Base-by-base conservation (phyloP, 2,329 filamentous ascomycete species). In the Lecanicillium sp. region DNA sequence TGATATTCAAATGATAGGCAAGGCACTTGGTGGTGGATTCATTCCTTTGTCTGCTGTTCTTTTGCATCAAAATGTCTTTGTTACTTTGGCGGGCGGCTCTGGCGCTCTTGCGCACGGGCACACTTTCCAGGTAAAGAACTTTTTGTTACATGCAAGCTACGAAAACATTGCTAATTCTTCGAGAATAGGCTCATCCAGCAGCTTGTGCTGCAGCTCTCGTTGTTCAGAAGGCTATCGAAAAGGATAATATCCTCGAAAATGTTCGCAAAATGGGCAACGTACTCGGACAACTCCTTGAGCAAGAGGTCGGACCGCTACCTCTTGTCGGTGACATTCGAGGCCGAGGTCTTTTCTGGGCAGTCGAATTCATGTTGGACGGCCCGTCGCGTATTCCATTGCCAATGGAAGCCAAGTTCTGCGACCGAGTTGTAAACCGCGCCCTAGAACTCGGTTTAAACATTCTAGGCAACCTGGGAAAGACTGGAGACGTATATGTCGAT, bases 1-100 rank as follows among this genome's bases (percentile, higher is more conserved):
- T 0, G 81, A 85, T 49, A 67, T 86, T 4, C 20, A 33, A n/a
- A 33, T 22, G 9, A 29, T 38, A 8, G 36, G 36, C 12, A 33
- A 38, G 15, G 36, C 19, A 5, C 30, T 38, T 19, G 30, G 29
- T 5, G 36, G 36, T n/a, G 36, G 36, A 5, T 38, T 28, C 27
- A 19, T 33, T 4, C 36, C 36, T 9, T 20, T 38, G n/a, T 33
- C 36, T 5, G 36, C 14, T 9, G 20, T 33, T 5, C 18, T 38
- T 27, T 17, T 37, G 3, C 28, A 25, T 13, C 28, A 37, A 17
- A 37, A 25, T 6, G 25, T 37, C 9, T 30, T 37, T 16, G 28
- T 30, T 15, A 25, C 29, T 9, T 28, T 37, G 2, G 35, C 18
- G 5, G 25, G 15, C 6, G 35, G 35, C 9, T 15, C 35, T 15